Evolutionary conservation across 1,284 basidiomycete genomes (phyloP), one percentile per base, ranked within the genome.

Genomic region (Moesziomyces aphidis): DNA sequence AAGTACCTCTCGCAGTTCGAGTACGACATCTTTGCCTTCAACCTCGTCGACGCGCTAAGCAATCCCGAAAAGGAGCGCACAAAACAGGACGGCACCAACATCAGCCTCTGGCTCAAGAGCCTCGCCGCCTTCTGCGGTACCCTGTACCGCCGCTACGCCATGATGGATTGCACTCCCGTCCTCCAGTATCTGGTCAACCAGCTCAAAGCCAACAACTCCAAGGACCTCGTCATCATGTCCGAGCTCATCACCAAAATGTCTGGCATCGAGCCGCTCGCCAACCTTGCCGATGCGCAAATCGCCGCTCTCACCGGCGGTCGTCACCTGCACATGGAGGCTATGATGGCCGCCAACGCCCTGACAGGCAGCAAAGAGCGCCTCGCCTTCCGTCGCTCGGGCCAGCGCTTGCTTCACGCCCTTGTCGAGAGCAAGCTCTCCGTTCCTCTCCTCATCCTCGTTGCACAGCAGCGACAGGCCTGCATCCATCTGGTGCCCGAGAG

Each of bases 241-340:
- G 95, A 97, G 82, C 87, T 99, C 55, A 93, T 99, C 61, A 92
- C 91, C 87, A 93, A 95, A 83, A 97, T 98, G 94, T 91, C 93
- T 5, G 95, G 93, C 5, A 93, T 97, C 70, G 92, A 97, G 63
- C 81, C 81, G 21, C 52, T 83, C n/a, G 78, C 76, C 50, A 82
- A 83, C 83, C 87, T 98, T 48, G 93, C 94, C 1, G 93, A 97
- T 71, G 88, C 90, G 0, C 95, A 99, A 85, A 90, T 99, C 50
- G 86, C 89, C 36, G 93, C 93, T 1, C 94, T 97, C 89, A 92
- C 93, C 3, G 94, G 95, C 57, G 97, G 97, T 0, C 91, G 92
- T 1, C 88, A 90, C 39, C 88, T 99, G 66, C 90, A 94, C 45
- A 91, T 91, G 51, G 97, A 99, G 76, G 92, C 93, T 1, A 73